Evolutionary conservation across 202 grass and related monocot species (phyloP), one percentile per base, ranked within the genome.

Genomic region (Alloteropsis angusta): DNA sequence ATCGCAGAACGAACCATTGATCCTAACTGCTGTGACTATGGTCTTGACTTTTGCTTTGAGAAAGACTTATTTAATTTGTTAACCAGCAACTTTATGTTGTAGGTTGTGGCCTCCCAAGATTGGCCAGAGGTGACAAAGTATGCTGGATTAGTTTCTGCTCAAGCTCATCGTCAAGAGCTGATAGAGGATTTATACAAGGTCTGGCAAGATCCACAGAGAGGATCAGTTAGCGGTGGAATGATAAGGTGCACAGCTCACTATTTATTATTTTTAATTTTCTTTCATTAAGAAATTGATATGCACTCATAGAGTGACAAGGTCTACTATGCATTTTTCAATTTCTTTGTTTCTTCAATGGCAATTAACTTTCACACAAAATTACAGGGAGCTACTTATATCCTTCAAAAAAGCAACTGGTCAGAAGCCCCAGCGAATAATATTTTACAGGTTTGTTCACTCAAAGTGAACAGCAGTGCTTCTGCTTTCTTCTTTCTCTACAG

Each of bases 61-160:
- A 49, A 52, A 54, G 6, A 11, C 13, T 19, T 67, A 25, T 47
- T 59, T 58, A 68, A 35, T 83, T 60, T 22, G 3, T 39, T 58
- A 32, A 46, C 34, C 18, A 54, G 22, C 22, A 75, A 77, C 42
- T 79, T 25, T 81, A 37, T 48, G 37, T 6, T 50, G 6, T n/a
- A 96, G 89, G 93, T 96, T 79, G 93, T 96, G 47, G 93, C 93
- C 49, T 96, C 93, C 59, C 93, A 96, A 78, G 93, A 96, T 72
- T 96, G 93, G 93, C 93, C 93, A 1, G 93, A 92, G 71, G 74
- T 88, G 14, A 96, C 93, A 35, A 96, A 87, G 80, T 96, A 96
- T 84, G 93, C 89, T 12, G 93, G 93, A n/a, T 57, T 57, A 57
- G 22, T 57, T 26, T 57, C 54, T 57, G 54, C 54, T 57, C 54